Evolutionary conservation across 2,329 filamentous ascomycete genomes (phyloP), one percentile per base, ranked within the genome.

Genomic region (Fusarium subglutinans): DNA sequence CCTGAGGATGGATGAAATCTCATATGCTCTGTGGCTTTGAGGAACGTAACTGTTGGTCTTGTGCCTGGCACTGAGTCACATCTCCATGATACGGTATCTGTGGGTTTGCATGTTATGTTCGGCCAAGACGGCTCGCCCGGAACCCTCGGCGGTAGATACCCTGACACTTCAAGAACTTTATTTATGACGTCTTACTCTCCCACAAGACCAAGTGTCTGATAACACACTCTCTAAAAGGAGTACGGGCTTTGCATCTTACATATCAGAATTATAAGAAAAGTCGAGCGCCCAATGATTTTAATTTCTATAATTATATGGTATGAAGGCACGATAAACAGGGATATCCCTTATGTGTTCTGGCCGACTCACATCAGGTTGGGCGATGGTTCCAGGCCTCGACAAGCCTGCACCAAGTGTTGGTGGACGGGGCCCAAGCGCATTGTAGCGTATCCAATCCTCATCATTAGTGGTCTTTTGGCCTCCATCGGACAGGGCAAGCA

Each of bases 161-260:
- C 38, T 41, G 38, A 22, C 38, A 22, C 38, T 22, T 22, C 20
- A 22, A 13, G 38, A 40, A 40, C 38, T 41, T 41, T 41, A 8
- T 41, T 41, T 14, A 8, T 41, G 3, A 8, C 5, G 20, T 22
- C 38, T 22, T 7, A 22, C 20, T 41, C 2, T 41, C 7, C 3
- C 12, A 22, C 1, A 17, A 35, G 20, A 1, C 20, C 7, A 41
- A 22, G 6, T 7, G 22, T 1, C 38, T 40, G 22, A 4, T 0
- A 40, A 2, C 20, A 8, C 20, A 1, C 1, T 40, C 2, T 40
- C 38, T 40, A 40, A 3, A 22, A 5, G 0, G 38, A 22, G 6
- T 2, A 22, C 38, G 20, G 5, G 38, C 11, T 40, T 40, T 9
- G 8, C 22, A 9, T 13, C 4, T 20, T 41, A 22, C 6, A 1